phyloP scores from a whole-genome alignment of 2,329 filamentous ascomycete genomes.

The Trichoderma semiorbis region DNA sequence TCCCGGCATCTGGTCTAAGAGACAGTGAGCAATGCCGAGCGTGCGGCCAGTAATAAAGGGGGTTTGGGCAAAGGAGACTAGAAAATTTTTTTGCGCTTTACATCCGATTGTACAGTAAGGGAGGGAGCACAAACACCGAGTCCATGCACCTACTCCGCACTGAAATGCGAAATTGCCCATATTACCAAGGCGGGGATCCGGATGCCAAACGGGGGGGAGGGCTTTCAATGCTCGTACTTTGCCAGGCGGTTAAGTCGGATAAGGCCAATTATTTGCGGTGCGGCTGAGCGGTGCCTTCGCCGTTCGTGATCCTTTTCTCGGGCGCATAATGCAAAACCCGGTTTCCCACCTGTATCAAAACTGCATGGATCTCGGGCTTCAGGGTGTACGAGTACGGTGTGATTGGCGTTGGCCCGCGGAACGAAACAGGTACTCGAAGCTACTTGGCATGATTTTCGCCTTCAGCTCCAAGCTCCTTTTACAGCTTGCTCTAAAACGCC shows the following conservation, averaged over 20 bases:
- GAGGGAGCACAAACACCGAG: neutral
- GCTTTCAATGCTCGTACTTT: neutral
- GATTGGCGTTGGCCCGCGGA: neutral
- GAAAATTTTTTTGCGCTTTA: neutral
- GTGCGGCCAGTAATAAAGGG: neutral
- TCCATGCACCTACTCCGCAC: neutral
- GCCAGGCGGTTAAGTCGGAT: neutral
- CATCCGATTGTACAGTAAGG: neutral
- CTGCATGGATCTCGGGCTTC: neutral
- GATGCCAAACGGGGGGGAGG: neutral
- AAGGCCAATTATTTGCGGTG: neutral
- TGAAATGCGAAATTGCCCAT: conserved; percentile 1
- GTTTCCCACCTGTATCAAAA: neutral
- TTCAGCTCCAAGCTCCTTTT: neutral
- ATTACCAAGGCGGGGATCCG: neutral
- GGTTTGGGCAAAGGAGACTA: neutral
- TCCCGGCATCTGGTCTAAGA: conserved; percentile 1
- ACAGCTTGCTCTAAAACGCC: neutral
- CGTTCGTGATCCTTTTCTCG: neutral
- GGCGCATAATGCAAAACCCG: neutral
- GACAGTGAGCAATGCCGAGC: conserved; percentile 1
- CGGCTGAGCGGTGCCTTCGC: neutral
- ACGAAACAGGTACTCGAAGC: neutral
- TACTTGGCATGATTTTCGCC: neutral
- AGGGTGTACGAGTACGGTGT: neutral